These are phyloP conservation scores for Ceratobasidium sp. DNA, from an alignment of 1,284 basidiomycete genomes.

Conservation along the genomic window DNA sequence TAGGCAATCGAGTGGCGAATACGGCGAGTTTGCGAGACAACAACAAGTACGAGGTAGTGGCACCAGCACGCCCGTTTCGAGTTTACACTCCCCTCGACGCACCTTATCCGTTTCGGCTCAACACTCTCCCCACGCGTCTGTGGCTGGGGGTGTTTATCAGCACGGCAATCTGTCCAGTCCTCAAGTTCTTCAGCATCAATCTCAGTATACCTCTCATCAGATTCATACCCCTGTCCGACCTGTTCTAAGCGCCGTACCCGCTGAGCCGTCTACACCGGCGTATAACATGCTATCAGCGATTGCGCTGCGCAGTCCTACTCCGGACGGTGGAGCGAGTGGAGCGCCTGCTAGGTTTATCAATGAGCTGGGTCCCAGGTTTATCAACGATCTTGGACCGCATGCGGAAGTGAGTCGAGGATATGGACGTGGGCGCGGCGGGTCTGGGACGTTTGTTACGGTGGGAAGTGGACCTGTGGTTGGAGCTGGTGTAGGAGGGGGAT, in stretches of 20 bases:
- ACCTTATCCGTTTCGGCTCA: conserved; percentile 1
- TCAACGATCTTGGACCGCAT: not conserved
- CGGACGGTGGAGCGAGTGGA: not conserved
- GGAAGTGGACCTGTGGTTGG: too few relatives aligned
- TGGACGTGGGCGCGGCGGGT: conserved; percentile 2
- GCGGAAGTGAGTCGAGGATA: not conserved
- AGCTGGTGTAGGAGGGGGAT: not conserved
- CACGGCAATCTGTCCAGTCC: conserved; percentile 26
- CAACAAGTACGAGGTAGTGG: conserved; percentile 1
- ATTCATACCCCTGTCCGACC: conserved; percentile 41
- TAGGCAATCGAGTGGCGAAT: conserved; percentile 21
- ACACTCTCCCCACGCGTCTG: conserved; percentile 7
- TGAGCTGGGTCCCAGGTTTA: not conserved
- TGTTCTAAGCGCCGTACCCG: conserved; percentile 45
- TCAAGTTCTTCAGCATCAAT: conserved; percentile 15
- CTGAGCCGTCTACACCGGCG: conserved; percentile 60
- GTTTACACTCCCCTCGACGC: conserved; percentile 7
- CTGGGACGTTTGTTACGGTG: not conserved
- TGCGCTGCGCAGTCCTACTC: conserved; percentile 17
- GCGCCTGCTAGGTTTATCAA: not conserved
- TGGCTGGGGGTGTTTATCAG: conserved; percentile 1
- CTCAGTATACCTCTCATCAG: conserved; percentile 40
- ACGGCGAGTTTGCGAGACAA: conserved; percentile 4
- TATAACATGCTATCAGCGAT: conserved; percentile 60
- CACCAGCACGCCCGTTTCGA: conserved; percentile 3